Conservation (phyloP, 2,329 filamentous ascomycete species). For the Macrophomina tecta region DNA sequence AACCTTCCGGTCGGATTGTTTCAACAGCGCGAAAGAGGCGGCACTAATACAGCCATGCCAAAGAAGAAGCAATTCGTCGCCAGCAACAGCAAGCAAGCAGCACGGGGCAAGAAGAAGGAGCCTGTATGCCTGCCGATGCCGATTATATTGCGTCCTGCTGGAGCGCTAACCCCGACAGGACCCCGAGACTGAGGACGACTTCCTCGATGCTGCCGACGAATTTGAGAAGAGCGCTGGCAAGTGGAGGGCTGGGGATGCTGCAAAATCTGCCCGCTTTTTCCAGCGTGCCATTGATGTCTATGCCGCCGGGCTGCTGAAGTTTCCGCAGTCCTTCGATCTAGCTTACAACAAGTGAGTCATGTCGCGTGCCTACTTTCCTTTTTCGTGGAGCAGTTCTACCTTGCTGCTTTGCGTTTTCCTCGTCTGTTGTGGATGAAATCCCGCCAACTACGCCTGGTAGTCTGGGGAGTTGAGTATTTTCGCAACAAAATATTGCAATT, state of each 20-base stretch:
- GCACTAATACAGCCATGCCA: background rate
- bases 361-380: background rate
- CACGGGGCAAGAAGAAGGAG: conserved; percentile 23
- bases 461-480: too few species aligned
- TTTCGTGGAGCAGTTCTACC: background rate
- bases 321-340: conserved; percentile 70
- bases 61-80: conserved; percentile 27
- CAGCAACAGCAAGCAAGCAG: conserved; percentile 7
- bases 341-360: conserved; percentile 73
- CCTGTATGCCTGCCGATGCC: conserved; percentile 7
- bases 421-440: too few species aligned
- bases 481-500: too few species aligned
- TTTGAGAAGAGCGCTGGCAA: conserved; percentile 76
- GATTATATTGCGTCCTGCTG: background rate
- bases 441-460: too few species aligned
- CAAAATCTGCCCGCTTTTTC: conserved; percentile 67
- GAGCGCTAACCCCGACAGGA: conserved; percentile 43
- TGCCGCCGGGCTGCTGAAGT: conserved; percentile 65
- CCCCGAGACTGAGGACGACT: conserved; percentile 70
- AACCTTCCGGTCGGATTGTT: background rate
- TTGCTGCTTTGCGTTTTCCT: too few species aligned
- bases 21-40: background rate
- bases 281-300: conserved; percentile 71
- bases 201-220: conserved; percentile 69
- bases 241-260: conserved; percentile 73